Percentiles rank a stretch among this genome's conserved stretches.
phyloP scores from a whole-genome alignment of 2,329 filamentous ascomycete species.

The Ophiostoma piceae region DNA sequence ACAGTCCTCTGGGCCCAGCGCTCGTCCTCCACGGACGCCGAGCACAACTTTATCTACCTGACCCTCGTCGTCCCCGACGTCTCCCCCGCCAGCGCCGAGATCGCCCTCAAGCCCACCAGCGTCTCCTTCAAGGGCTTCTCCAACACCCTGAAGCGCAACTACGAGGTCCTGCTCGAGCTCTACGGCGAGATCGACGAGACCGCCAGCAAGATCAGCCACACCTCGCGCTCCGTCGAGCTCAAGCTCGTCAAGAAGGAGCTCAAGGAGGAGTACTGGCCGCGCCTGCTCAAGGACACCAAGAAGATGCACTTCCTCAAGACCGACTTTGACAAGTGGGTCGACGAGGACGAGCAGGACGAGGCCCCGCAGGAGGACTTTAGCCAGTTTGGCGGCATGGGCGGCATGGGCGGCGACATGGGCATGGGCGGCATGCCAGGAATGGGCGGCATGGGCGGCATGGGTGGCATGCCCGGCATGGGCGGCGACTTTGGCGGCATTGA shows the following conservation, averaged over 20 bases:
- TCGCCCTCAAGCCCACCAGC: conserved; percentile 72
- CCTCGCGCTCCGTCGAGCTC: conserved; percentile 78
- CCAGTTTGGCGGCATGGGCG: conserved; percentile 56
- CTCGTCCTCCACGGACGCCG: conserved; percentile 70
- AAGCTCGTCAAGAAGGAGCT: conserved; percentile 96
- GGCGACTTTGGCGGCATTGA: conserved; percentile 78
- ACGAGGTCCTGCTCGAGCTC: conserved; percentile 80
- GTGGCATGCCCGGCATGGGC: conserved; percentile 44
- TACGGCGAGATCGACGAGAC: conserved; percentile 84
- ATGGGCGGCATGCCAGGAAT: conserved; percentile 45
- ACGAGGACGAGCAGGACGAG: conserved; percentile 97
- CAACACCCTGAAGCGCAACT: conserved; percentile 77
- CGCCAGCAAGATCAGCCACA: conserved; percentile 83
- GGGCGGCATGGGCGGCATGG: conserved; percentile 39
- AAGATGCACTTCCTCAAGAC: conserved; percentile 93
- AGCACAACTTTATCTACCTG: conserved; percentile 93
- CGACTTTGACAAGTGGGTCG: conserved; percentile 98
- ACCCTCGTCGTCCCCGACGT: conserved; percentile 88
- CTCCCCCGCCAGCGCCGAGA: conserved; percentile 65
- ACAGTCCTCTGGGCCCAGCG: conserved; percentile 97
- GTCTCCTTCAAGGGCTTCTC: conserved; percentile 81
- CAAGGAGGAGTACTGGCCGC: conserved; percentile 91
- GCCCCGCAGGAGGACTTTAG: conserved; percentile 73
- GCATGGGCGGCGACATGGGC: conserved; percentile 47
- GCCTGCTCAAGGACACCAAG: conserved; percentile 82